A percentile compares a stretch with the other conserved stretches of the same genome.
Conservation (phyloP, 2,329 filamentous ascomycete genomes). For the Microsporum ferrugineum region DNA sequence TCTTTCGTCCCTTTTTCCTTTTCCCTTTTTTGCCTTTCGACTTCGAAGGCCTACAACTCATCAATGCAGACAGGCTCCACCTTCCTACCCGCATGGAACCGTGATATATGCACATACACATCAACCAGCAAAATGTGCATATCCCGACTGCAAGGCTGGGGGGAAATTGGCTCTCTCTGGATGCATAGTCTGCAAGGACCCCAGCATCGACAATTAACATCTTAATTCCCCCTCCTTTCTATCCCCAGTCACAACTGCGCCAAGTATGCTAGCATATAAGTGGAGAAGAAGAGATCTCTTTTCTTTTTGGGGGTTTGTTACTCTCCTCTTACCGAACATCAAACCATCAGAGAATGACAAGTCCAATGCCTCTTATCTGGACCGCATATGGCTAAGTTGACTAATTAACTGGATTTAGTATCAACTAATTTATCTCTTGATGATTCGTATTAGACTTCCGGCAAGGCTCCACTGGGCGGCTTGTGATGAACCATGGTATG, state of each 20-base stretch:
- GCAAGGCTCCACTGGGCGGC: conserved; percentile 5
- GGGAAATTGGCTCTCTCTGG: neutral
- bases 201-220: neutral
- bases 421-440: neutral
- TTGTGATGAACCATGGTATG: conserved; percentile 5
- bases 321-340: neutral
- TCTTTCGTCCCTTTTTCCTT: neutral
- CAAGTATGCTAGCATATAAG: neutral
- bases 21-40: neutral
- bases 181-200: neutral
- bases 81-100: neutral
- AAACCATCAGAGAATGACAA: neutral
- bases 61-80: conserved; percentile 1
- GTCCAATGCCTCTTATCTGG: neutral
- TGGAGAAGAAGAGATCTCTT: neutral
- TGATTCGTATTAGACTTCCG: conserved; percentile 3
- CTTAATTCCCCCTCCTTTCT: neutral
- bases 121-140: neutral
- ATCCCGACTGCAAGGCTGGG: neutral
- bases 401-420: neutral
- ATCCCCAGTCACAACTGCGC: neutral
- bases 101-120: conserved; percentile 1
- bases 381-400: neutral
- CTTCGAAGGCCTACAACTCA: neutral
- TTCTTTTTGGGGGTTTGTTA: neutral